Percentiles rank a stretch among this genome's conserved stretches.
Evolutionary conservation across 2,329 filamentous ascomycete genomes (phyloP).

Genomic region (Annulohypoxylon truncatum): DNA sequence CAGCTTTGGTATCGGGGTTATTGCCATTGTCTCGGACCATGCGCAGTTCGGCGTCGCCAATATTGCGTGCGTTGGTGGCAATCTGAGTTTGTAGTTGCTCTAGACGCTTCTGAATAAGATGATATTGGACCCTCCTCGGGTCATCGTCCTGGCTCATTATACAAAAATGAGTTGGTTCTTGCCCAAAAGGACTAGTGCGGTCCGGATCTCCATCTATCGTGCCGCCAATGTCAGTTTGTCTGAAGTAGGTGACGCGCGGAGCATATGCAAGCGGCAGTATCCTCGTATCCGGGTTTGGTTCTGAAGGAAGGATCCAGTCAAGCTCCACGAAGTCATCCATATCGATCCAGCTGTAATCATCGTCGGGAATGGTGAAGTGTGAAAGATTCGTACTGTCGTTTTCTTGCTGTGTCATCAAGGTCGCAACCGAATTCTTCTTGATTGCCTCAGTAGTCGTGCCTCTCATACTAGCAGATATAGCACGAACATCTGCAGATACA

Average conservation of each 20-base stretch:
- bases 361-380: constrained; percentile 93
- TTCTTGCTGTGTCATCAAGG: constrained; percentile 65
- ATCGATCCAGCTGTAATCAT: constrained; percentile 96
- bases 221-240: constrained; percentile 91
- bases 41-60: constrained; percentile 81
- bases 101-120: constrained; percentile 84
- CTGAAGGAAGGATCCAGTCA: constrained; percentile 93
- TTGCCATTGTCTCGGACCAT: constrained; percentile 63
- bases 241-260: constrained; percentile 96
- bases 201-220: constrained; percentile 83
- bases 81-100: constrained; percentile 83
- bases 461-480: constrained; percentile 89
- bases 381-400: constrained; percentile 77
- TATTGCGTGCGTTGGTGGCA: constrained; percentile 74
- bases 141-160: constrained; percentile 94
- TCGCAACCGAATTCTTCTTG: constrained; percentile 66
- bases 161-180: constrained; percentile 93
- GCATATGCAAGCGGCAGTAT: constrained; percentile 93
- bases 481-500: constrained; percentile 89
- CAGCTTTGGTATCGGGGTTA: constrained; percentile 63
- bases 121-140: constrained; percentile 86
- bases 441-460: constrained; percentile 83
- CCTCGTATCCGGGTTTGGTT: constrained; percentile 91
- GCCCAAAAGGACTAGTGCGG: constrained; percentile 87
- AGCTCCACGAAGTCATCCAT: constrained; percentile 99